phyloP scores from a whole-genome alignment of 2,329 filamentous ascomycete genomes.

The Epichloe sylvatica region DNA sequence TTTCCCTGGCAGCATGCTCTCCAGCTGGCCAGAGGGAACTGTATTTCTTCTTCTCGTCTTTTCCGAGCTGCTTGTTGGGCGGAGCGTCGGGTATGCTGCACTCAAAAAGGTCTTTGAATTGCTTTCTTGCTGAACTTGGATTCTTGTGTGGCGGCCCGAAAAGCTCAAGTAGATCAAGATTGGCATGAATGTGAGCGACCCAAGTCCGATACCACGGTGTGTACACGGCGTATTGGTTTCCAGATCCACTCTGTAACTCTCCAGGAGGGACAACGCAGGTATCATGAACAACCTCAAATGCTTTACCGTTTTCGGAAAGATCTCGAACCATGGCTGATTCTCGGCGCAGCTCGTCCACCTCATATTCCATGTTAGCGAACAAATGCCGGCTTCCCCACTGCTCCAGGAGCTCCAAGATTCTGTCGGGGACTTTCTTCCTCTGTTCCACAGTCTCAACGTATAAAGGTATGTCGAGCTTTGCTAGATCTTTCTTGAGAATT shows the following conservation, averaged over 20 bases:
- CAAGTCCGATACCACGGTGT: slow-evolving; percentile 69
- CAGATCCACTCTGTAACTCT: slow-evolving; percentile 47
- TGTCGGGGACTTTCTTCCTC: slow-evolving; percentile 44
- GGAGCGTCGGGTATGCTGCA: slow-evolving; percentile 47
- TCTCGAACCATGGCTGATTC: slow-evolving; percentile 53
- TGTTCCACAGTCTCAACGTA: slow-evolving; percentile 58
- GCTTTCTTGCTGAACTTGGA: slow-evolving; percentile 21
- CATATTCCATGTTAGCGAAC: slow-evolving; percentile 78
- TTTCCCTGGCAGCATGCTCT: slow-evolving; percentile 53
- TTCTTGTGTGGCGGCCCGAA: slow-evolving; percentile 34
- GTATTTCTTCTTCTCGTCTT: slow-evolving; percentile 45
- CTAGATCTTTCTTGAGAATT: slow-evolving; percentile 52
- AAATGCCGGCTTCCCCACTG: slow-evolving; percentile 63
- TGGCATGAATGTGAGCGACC: slow-evolving; percentile 56
- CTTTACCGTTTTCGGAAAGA: slow-evolving; percentile 48
- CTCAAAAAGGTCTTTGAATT: slow-evolving; percentile 44
- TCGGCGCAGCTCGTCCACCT: slow-evolving; percentile 74
- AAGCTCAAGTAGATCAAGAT: slow-evolving; percentile 51
- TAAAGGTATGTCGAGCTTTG: slow-evolving; percentile 60
- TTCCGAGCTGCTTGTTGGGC: slow-evolving; percentile 44
- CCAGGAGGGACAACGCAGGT: slow-evolving; percentile 73
- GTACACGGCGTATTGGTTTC: slow-evolving; percentile 75
- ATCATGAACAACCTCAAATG: slow-evolving; percentile 63
- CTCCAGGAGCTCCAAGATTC: slow-evolving; percentile 51
- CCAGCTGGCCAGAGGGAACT: slow-evolving; percentile 56